Base-by-base conservation (phyloP, 169 alveolate species). In the Cryptosporidium felis region DNA sequence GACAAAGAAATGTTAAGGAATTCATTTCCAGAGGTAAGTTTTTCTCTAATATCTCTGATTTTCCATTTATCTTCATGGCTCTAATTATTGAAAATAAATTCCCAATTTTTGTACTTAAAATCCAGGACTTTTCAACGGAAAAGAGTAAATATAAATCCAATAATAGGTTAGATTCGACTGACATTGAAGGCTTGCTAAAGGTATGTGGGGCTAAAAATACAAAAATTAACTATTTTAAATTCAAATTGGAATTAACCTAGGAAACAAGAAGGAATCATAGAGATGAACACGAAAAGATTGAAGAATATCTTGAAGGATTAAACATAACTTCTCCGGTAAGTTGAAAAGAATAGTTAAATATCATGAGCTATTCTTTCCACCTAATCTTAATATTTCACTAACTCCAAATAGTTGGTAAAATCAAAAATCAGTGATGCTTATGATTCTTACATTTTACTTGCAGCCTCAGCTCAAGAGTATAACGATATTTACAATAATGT, bases 291-390 rank as follows among this genome's bases (percentile, higher is more conserved):
- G 59, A 74, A 21, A 58, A 21, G 23, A 74, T 74, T 36, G 41
- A 28, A 32, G 46, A 74, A 26, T 74, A 74, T 53, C 42, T 74
- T 41, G 26, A 51, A n/a, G 36, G 66, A 12, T 58, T 74, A 6
- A 74, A 74, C 28, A 53, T 74, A 26, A 74, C 85, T 18, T 49
- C 85, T 10, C 85, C 85, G 45, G 85, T 74, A 74, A 74, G 85
- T 21, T 36, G 5, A 26, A 56, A 47, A 5, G 14, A n/a, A 41
- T 41, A 41, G 49, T 41, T 41, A 49, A 21, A 21, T 9, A n/a
- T n/a, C n/a, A n/a, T n/a, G n/a, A n/a, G n/a, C n/a, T n/a, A n/a
- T n/a, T n/a, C n/a, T n/a, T n/a, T n/a, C n/a, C n/a, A n/a, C n/a
- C n/a, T n/a, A n/a, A n/a, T n/a, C n/a, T n/a, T n/a, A n/a, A n/a